These are phyloP conservation scores for Skeletonema potamos DNA, from an alignment of 108 stramenopile genomes.

Conservation along the genomic window DNA sequence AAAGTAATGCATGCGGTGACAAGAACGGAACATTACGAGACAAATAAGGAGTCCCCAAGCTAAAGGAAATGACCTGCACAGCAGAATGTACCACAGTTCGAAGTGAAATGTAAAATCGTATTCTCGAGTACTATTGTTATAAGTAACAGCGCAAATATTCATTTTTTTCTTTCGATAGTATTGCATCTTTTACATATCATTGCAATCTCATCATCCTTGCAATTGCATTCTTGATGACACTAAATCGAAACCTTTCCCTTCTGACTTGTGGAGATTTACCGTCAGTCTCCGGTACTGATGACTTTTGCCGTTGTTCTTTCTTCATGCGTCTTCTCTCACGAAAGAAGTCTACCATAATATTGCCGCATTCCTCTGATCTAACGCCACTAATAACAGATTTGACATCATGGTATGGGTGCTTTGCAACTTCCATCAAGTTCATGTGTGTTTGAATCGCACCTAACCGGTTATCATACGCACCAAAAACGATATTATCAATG, in stretches of 20 bases:
- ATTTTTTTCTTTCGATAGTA: background rate
- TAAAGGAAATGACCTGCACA: background rate
- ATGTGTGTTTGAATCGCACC: constrained; percentile 78
- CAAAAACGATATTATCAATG: constrained; percentile 74
- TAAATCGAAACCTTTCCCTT: background rate
- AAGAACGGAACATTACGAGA: background rate
- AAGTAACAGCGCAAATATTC: background rate
- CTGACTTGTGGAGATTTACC: background rate
- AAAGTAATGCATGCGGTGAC: background rate
- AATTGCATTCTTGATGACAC: background rate
- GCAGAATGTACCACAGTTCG: background rate
- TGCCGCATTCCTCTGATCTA: constrained; percentile 54
- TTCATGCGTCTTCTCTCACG: constrained; percentile 48
- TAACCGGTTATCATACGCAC: constrained; percentile 75
- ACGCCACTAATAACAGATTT: constrained; percentile 66
- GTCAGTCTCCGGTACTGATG: background rate
- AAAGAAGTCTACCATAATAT: constrained; percentile 74
- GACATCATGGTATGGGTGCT: constrained; percentile 83
- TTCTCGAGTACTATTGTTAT: background rate
- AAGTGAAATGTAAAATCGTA: background rate
- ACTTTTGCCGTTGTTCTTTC: constrained; percentile 2
- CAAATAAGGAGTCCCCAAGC: no score
- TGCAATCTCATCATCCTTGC: background rate
- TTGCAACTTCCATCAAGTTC: constrained; percentile 57
- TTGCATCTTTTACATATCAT: background rate